A percentile compares a stretch with the other conserved stretches of the same genome.
These are phyloP conservation scores for Trifolium subterraneum DNA, from an alignment of 306 rosid species.

Conservation along the genomic window DNA sequence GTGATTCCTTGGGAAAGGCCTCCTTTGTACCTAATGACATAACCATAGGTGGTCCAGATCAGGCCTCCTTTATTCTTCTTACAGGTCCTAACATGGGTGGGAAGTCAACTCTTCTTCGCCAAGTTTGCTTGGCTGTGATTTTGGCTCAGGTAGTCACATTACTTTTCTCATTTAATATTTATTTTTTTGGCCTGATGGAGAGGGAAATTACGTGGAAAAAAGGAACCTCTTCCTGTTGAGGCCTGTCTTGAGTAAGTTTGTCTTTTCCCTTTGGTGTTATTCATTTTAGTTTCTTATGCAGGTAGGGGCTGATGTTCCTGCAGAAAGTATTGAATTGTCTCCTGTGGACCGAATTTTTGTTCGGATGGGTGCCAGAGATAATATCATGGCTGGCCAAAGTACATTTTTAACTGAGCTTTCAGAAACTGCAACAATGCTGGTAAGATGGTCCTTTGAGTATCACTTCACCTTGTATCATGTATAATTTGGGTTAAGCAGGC, in stretches of 20 bases:
- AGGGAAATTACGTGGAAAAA: neutral
- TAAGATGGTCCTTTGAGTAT: conserved; percentile 50
- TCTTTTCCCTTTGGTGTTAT: conserved; percentile 31
- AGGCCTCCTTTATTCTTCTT: conserved; percentile 77
- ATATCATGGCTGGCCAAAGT: conserved; percentile 98
- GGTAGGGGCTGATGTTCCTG: conserved; percentile 97
- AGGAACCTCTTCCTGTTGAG: conserved; percentile 1
- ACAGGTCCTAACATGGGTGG: conserved; percentile 99
- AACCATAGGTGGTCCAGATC: conserved; percentile 74
- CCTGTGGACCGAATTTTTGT: conserved; percentile 90
- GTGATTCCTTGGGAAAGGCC: conserved; percentile 88
- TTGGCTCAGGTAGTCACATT: conserved; percentile 76
- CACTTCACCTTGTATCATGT: conserved; percentile 14
- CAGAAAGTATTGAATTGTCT: conserved; percentile 84
- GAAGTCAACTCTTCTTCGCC: conserved; percentile 96
- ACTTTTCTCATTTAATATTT: conserved; percentile 36
- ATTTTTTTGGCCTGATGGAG: neutral
- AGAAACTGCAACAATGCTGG: conserved; percentile 94
- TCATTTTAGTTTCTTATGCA: conserved; percentile 50
- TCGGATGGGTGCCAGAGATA: conserved; percentile 97
- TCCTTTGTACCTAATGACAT: conserved; percentile 83
- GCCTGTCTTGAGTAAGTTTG: conserved; percentile 20
- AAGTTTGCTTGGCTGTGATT: conserved; percentile 91
- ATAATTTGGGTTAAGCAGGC: conserved; percentile 28
- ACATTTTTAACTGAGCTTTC: conserved; percentile 94